Evolutionary conservation across 2,329 filamentous ascomycete genomes (phyloP), one percentile per base, ranked within the genome.

Genomic region (Apiospora sp.): DNA sequence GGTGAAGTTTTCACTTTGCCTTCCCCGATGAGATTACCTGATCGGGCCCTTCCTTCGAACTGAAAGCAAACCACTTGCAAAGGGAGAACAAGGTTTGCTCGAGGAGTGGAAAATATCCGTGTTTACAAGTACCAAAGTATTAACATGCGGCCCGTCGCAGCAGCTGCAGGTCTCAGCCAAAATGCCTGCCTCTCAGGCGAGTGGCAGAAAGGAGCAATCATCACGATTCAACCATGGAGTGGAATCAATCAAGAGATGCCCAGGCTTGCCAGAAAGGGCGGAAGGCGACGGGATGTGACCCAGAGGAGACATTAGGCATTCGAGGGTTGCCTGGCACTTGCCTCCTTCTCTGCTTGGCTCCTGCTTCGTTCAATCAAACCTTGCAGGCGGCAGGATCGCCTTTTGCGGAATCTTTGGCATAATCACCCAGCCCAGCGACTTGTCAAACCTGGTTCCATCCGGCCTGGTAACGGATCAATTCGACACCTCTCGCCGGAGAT

Each of bases 101-200:
- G 46, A 41, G 3, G 44, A 41, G 46, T 41, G 30, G 44, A 16
- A 70, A 54, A 24, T 37, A 16, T 54, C 27, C 19, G 68, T 41
- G 19, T 70, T 61, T 22, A 37, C 14, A n/a, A 54, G 13, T 44
- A 44, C 43, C 43, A 14, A 44, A 44, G 43, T 16, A 41, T 41
- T n/a, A 19, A 14, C 14, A 8, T 24, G 58, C 58, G 58, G 58
- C 34, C 58, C 58, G 54, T 61, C 27, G 58, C 58, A 37, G 54
- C 7, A 64, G 58, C 58, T 64, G 58, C 34, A 64, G 58, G 58
- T 64, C 58, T 64, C 30, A 64, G 58, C 34, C 58, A 41, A 37
- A 41, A 41, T 64, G 19, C 22, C 58, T 14, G 58, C 22, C 19
- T 37, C 16, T n/a, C 30, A n/a, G 58, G 58, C 58, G 58, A 64